Evolutionary conservation across 2,329 filamentous ascomycete species (phyloP).

Genomic region (Alternaria novae-zelandiae): DNA sequence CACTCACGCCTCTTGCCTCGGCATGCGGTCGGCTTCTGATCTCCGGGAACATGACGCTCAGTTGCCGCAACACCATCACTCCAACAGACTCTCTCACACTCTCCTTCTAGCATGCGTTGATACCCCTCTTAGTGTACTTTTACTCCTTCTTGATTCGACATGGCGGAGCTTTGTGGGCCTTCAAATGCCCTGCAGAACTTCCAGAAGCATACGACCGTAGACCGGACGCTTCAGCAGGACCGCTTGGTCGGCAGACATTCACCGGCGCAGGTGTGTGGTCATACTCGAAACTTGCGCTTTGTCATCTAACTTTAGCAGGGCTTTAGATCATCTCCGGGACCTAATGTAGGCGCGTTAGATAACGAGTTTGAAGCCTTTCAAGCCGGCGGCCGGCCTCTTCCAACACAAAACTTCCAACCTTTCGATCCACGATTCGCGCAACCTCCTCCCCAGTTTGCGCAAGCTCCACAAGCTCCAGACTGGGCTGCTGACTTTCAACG

Average conservation of each 20-base stretch:
- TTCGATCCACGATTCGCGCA: conserved; percentile 45
- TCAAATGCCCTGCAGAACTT: conserved; percentile 78
- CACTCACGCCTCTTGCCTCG: conserved; percentile 13
- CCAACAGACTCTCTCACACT: background rate
- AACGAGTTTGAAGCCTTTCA: conserved; percentile 75
- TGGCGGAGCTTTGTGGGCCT: conserved; percentile 76
- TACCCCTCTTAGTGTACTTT: conserved; percentile 18
- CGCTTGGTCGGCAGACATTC: conserved; percentile 63
- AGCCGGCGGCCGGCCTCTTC: conserved; percentile 51
- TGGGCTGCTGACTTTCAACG: conserved; percentile 60
- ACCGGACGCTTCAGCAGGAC: conserved; percentile 76
- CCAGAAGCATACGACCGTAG: conserved; percentile 71
- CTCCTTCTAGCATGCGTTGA: conserved; percentile 30
- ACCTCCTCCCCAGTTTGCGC: conserved; percentile 45
- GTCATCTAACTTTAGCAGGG: conserved; percentile 52
- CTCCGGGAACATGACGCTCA: conserved; percentile 1
- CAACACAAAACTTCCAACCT: conserved; percentile 49
- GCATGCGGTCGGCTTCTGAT: conserved; percentile 26
- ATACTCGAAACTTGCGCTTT: background rate
- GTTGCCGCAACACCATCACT: background rate
- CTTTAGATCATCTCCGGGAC: conserved; percentile 65
- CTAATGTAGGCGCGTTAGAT: conserved; percentile 63
- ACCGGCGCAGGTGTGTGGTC: conserved; percentile 60
- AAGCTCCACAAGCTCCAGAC: conserved; percentile 45
- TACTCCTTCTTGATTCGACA: conserved; percentile 39